These are phyloP conservation scores for Escallonia herrerae DNA, from an alignment of 129 eudicot genomes.

Conservation along the genomic window DNA sequence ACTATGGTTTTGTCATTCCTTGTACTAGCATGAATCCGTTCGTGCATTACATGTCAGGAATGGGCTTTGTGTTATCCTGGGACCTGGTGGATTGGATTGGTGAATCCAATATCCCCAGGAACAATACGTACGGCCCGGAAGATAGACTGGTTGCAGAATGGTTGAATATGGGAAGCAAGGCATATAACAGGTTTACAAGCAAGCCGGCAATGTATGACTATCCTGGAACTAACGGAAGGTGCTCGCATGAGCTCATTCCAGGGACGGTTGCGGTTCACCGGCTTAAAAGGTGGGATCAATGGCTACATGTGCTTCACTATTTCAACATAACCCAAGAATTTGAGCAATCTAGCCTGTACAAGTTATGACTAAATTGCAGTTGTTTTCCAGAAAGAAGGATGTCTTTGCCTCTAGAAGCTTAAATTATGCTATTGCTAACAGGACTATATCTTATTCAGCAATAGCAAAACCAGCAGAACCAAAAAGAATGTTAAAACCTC, in stretches of 20 bases:
- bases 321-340: conserved; percentile 57
- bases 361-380: conserved; percentile 5
- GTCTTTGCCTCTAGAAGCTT: no score
- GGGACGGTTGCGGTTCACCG: conserved; percentile 66
- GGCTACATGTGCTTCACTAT: conserved; percentile 51
- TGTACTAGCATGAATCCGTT: conserved; percentile 80
- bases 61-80: conserved; percentile 73
- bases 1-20: conserved; percentile 72
- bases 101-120: conserved; percentile 39
- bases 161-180: conserved; percentile 47
- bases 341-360: conserved; percentile 27
- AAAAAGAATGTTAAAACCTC: no score
- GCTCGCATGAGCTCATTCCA: conserved; percentile 65
- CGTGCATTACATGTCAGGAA: conserved; percentile 69
- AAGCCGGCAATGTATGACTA: conserved; percentile 80
- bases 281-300: conserved; percentile 71
- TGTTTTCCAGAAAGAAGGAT: no score
- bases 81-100: conserved; percentile 70
- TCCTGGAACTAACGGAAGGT: conserved; percentile 72
- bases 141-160: conserved; percentile 68
- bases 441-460: no score
- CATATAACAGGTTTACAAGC: conserved; percentile 53
- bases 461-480: no score
- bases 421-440: no score
- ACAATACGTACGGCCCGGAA: conserved; percentile 55